These are phyloP conservation scores for Trichomonas gallinae DNA, from an alignment of 208 protist genomes.

Conservation along the genomic window DNA sequence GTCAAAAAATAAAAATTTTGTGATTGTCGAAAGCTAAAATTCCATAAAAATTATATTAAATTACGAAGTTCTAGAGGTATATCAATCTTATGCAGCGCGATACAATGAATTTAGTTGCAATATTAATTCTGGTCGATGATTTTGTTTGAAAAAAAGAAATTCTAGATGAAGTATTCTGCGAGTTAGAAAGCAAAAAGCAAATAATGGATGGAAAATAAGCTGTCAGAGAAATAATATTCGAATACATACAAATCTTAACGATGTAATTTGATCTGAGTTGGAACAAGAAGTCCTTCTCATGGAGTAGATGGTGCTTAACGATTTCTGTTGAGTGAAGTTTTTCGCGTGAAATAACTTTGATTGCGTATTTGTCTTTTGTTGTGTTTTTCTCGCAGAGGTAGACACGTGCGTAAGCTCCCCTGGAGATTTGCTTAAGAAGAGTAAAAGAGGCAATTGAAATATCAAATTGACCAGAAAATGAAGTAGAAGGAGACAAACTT, in stretches of 20 bases:
- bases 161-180: no score
- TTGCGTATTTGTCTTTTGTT: neutral
- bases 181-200: no score
- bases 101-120: no score
- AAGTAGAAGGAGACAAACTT: neutral
- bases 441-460: neutral
- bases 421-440: neutral
- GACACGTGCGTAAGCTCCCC: neutral
- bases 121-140: no score
- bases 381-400: neutral
- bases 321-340: neutral
- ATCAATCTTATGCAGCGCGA: no score
- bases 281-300: neutral
- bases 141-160: no score
- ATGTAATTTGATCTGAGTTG: neutral
- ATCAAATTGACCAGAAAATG: neutral
- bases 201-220: no score
- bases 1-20: no score
- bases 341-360: neutral
- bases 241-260: neutral
- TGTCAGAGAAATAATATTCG: neutral
- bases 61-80: no score
- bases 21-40: no score
- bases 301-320: neutral
- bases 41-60: no score